Conservation (phyloP, 2,329 filamentous ascomycete genomes). For the Onygenales sp. region DNA sequence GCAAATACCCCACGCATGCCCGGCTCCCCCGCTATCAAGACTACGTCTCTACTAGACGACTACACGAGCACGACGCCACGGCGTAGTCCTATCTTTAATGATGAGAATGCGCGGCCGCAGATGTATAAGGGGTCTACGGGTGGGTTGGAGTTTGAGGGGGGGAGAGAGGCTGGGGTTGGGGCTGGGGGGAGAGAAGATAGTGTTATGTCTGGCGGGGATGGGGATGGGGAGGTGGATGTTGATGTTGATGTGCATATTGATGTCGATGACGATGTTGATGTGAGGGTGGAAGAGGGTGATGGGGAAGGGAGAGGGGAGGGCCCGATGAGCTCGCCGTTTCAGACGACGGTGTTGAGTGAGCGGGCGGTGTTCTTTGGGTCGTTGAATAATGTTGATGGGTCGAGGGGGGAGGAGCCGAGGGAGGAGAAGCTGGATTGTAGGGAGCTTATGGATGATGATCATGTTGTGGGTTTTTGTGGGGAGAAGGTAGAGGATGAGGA, state of each 20-base stretch:
- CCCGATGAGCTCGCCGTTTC: slow-evolving; percentile 30
- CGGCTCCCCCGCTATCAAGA: background rate
- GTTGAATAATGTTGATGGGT: background rate
- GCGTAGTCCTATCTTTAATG: slow-evolving; percentile 9
- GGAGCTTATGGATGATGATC: background rate
- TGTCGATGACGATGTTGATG: too few species aligned
- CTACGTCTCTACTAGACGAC: background rate
- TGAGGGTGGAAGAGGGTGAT: background rate
- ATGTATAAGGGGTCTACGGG: background rate
- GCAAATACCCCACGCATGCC: background rate
- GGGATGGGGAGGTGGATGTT: too few species aligned
- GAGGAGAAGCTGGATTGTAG: slow-evolving; percentile 1
- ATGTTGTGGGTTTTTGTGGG: background rate
- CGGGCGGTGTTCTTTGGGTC: background rate
- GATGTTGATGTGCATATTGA: too few species aligned
- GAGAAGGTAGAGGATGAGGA: background rate
- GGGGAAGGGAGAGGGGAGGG: background rate
- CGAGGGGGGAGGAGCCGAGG: background rate
- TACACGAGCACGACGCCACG: background rate
- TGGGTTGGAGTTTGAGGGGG: background rate
- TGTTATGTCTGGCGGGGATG: background rate
- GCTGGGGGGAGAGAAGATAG: background rate
- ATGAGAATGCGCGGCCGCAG: background rate
- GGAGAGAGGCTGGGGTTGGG: background rate
- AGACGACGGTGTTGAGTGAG: slow-evolving; percentile 17